phyloP scores from a whole-genome alignment of 345 rosid species.

The Citrus cavaleriei region DNA sequence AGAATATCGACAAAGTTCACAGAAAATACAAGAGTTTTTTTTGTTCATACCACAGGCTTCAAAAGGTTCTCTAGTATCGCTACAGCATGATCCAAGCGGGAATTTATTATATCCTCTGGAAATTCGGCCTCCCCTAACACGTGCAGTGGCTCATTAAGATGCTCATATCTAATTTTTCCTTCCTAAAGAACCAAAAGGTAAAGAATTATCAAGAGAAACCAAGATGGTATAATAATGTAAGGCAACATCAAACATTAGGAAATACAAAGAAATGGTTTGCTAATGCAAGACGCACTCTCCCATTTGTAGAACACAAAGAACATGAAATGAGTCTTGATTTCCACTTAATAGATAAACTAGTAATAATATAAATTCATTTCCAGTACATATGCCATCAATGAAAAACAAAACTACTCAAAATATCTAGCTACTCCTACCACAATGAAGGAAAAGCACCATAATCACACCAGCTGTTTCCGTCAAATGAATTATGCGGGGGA shows the following conservation, averaged over 20 bases:
- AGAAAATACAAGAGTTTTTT: neutral
- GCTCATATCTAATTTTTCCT: constrained; percentile 90
- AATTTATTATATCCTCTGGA: constrained; percentile 72
- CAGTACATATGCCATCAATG: neutral
- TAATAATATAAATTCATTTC: neutral
- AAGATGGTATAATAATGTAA: neutral
- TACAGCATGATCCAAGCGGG: constrained; percentile 68
- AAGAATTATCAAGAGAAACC: constrained; percentile 1
- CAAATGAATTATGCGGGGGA: too few relatives aligned
- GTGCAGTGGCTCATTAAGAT: constrained; percentile 84
- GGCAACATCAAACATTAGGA: neutral
- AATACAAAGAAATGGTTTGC: neutral
- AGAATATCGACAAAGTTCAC: neutral
- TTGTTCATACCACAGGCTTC: constrained; percentile 72
- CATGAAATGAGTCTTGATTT: neutral
- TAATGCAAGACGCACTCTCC: neutral
- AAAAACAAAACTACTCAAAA: neutral
- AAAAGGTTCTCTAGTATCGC: constrained; percentile 65
- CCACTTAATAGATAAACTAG: neutral
- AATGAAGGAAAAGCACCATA: neutral
- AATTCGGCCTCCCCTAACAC: constrained; percentile 89
- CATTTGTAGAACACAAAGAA: neutral
- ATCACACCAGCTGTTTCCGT: neutral
- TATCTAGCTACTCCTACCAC: neutral
- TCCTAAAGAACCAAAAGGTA: constrained; percentile 37